Conservation (phyloP, 2,329 filamentous ascomycete genomes). For the Hymenoscyphus occultus region DNA sequence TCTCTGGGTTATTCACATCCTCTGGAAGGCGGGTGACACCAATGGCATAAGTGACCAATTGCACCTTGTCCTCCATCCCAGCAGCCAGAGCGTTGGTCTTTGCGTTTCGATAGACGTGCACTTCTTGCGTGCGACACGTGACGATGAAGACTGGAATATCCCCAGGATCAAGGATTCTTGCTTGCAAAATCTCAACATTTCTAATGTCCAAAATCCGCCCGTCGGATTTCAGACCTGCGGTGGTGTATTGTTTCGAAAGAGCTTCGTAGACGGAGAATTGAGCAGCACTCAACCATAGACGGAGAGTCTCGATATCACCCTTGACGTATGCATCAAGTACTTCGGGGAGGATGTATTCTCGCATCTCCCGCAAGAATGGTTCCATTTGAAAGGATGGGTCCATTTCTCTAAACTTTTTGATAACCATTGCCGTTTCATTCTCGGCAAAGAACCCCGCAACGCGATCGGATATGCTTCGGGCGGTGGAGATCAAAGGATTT, state of each 20-base stretch:
- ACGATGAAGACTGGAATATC: conserved; percentile 96
- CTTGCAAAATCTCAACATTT: conserved; percentile 82
- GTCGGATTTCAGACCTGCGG: conserved; percentile 88
- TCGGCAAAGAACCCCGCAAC: conserved; percentile 96
- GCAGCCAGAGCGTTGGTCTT: conserved; percentile 88
- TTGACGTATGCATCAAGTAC: conserved; percentile 98
- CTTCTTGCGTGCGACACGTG: conserved; percentile 93
- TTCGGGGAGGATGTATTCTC: conserved; percentile 96
- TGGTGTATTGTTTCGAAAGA: conserved; percentile 93
- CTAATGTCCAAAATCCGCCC: conserved; percentile 94
- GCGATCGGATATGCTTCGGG: conserved; percentile 84
- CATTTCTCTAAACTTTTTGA: conserved; percentile 97
- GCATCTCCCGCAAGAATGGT: conserved; percentile 89
- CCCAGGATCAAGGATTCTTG: conserved; percentile 77
- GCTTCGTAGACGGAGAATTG: conserved; percentile 97
- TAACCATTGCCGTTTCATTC: conserved; percentile 95
- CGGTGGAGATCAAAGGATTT: conserved; percentile 90
- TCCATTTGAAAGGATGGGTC: conserved; percentile 94
- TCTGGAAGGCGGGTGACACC: conserved; percentile 91
- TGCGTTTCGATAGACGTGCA: conserved; percentile 91
- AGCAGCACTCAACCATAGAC: conserved; percentile 92
- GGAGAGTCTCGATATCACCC: conserved; percentile 85
- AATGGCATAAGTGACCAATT: conserved; percentile 97
- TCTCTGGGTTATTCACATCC: conserved; percentile 96
- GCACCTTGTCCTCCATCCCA: conserved; percentile 98